phyloP scores from a whole-genome alignment of 805 yeast genomes.

The Jamesozyma gamospora region DNA sequence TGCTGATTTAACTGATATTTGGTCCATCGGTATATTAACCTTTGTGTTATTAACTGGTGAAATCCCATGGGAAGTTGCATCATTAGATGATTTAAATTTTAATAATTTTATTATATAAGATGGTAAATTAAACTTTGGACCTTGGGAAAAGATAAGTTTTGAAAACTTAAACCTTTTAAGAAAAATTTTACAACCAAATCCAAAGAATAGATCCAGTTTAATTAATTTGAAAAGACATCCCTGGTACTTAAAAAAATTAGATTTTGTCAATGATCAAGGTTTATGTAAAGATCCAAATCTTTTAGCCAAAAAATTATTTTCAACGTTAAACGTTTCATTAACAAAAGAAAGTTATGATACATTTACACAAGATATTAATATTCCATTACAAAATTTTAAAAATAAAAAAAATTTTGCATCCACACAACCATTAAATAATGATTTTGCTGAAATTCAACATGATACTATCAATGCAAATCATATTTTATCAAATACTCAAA shows the following conservation, averaged over 20 bases:
- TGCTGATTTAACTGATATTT: conserved; percentile 49
- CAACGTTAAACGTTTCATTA: conserved; percentile 43
- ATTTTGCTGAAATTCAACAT: conserved; percentile 32
- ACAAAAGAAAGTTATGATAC: conserved; percentile 37
- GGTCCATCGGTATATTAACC: conserved; percentile 61
- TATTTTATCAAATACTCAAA: conserved; percentile 14
- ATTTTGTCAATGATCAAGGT: conserved; percentile 38
- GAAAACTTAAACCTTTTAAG: conserved; percentile 42
- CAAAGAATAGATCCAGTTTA: conserved; percentile 35
- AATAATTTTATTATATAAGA: conserved; percentile 32
- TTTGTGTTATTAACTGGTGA: conserved; percentile 56
- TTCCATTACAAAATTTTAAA: background rate
- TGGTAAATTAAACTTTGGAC: conserved; percentile 38
- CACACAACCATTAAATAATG: conserved; percentile 38
- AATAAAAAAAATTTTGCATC: conserved; percentile 12
- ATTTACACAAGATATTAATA: conserved; percentile 5
- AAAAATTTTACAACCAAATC: conserved; percentile 42
- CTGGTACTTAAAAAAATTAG: conserved; percentile 43
- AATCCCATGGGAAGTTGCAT: conserved; percentile 66
- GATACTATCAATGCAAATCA: conserved; percentile 6
- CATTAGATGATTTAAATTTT: conserved; percentile 41
- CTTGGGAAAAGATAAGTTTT: conserved; percentile 48
- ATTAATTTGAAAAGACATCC: conserved; percentile 38
- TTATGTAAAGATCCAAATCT: conserved; percentile 43
- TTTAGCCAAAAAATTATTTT: conserved; percentile 42